Evolutionary conservation across 306 rosid species (phyloP), one percentile per base, ranked within the genome.

Genomic region (Corylus heterophylla): DNA sequence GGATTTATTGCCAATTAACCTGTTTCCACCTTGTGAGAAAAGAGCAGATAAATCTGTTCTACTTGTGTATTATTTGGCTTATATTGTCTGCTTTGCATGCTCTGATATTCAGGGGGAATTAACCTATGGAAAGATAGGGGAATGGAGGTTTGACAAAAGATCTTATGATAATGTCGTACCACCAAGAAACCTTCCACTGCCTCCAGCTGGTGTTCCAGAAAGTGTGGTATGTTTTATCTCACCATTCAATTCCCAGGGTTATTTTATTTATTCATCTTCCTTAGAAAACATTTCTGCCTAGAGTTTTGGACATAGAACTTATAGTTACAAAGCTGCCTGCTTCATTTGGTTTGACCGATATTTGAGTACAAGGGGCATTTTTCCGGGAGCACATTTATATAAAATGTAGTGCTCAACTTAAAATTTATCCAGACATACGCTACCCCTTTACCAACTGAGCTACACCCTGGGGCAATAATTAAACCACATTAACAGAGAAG

Each of bases 141-240:
- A 96, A 86, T 96, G 99, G 99, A 90, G 99, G 76, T 96, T 96
- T 73, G 99, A 91, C 81, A 96, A 96, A 82, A 85, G 99, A 82
- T 89, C 99, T 13, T 93, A 76, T 16, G 87, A 56, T 73, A 37
- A 1, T 1, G 79, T 67, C 55, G 81, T 85, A 73, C 97, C 89
- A 2, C 99, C 97, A 0, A 87, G 91, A 84, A 96, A 96, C 87
- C 92, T 93, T 47, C 74, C 98, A 51, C 58, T 91, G 77, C 98
- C 99, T 27, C 99, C 97, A 37, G 85, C 89, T 9, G 99, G 99
- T 51, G 97, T 96, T 76, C 90, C 99, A 12, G 96, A 96, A 81
- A 96, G 98, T 50, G 97, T 91, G 96, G 99, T 93, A 96, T 66
- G 94, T 84, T 77, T 78, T 73, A 42, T 80, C 78, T 71, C 51